phyloP scores from a whole-genome alignment of 345 rosid genomes.

The Populus deltoides region DNA sequence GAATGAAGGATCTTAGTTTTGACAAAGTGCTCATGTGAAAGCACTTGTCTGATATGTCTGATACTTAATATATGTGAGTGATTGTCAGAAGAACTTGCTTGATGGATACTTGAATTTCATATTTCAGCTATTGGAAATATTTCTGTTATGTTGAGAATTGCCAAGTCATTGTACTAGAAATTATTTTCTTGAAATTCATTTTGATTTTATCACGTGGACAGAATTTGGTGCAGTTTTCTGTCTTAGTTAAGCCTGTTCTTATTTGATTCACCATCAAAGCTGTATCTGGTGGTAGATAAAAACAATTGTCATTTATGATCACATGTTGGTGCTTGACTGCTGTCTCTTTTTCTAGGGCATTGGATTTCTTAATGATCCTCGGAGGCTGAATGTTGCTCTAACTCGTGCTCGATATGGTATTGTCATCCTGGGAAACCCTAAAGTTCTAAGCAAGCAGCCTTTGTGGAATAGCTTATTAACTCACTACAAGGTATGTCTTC shows the following conservation, averaged over 20 bases:
- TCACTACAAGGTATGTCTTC: conserved; percentile 75
- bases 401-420: conserved; percentile 99
- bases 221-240: neutral
- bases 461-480: conserved; percentile 96
- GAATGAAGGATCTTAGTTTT: neutral
- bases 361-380: conserved; percentile 98
- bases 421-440: conserved; percentile 95
- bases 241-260: neutral
- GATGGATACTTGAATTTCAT: neutral
- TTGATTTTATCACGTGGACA: neutral
- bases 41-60: neutral
- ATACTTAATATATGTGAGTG: neutral
- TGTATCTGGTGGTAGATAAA: neutral
- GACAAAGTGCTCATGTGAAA: neutral
- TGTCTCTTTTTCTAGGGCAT: conserved; percentile 61
- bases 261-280: neutral
- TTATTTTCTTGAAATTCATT: neutral
- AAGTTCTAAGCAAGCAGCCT: conserved; percentile 97
- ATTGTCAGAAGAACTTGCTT: neutral
- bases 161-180: neutral
- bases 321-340: conserved; percentile 10
- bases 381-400: conserved; percentile 95
- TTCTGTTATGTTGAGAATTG: neutral
- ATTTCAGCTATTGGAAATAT: neutral
- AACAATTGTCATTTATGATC: neutral